Percentiles rank a stretch among this genome's conserved stretches.
phyloP scores from a whole-genome alignment of 1,284 basidiomycete species.

The Ustilago shanxiensis region DNA sequence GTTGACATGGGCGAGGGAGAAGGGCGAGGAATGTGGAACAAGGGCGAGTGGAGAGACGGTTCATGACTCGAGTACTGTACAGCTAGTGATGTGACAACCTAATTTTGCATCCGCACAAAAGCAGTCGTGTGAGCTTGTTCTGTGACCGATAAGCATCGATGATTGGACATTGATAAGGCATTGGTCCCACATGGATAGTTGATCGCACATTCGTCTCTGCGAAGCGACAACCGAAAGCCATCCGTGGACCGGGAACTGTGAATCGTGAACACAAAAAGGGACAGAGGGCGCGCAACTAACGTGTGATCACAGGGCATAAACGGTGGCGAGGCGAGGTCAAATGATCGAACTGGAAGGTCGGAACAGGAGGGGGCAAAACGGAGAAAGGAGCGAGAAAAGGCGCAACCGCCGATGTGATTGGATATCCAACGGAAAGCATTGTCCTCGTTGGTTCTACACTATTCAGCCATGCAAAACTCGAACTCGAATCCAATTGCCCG shows the following conservation, averaged over 20 bases:
- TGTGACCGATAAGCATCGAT: not conserved
- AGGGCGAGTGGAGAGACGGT: not conserved
- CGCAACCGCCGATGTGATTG: not conserved
- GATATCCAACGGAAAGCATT: not conserved
- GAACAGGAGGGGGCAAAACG: not conserved
- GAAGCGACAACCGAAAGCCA: not conserved
- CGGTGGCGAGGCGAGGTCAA: not conserved
- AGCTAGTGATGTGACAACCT: not conserved
- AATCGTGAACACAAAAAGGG: not conserved
- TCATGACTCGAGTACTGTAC: not conserved
- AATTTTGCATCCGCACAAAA: slow-evolving; percentile 1
- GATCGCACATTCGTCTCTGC: not conserved
- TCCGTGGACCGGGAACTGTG: not conserved
- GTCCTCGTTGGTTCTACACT: not conserved
- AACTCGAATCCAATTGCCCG: not conserved
- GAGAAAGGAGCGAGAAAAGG: not conserved
- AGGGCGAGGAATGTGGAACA: not conserved
- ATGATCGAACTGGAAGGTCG: not conserved
- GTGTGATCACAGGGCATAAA: not conserved
- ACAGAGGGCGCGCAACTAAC: not conserved
- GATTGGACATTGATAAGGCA: not conserved
- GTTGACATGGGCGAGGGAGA: not conserved
- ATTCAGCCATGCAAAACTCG: not conserved
- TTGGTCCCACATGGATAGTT: not conserved
- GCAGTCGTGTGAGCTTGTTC: slow-evolving; percentile 7